Conservation (phyloP, 208 protist genomes). For the Wallacemonas sp. region DNA sequence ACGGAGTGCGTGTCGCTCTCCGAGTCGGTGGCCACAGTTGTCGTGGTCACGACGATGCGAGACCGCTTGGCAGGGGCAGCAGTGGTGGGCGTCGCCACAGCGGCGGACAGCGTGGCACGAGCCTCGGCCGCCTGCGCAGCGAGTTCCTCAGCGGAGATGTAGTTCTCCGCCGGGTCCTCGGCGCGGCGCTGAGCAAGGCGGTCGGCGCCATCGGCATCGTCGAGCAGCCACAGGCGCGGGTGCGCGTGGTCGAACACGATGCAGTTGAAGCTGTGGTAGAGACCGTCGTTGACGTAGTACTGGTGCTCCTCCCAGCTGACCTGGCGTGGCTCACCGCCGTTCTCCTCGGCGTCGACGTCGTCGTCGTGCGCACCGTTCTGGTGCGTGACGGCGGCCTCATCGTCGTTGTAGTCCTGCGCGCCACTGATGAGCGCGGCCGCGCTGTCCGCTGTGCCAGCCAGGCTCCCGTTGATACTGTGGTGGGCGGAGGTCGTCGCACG, state of each 20-base stretch:
- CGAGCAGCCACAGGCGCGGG: constrained; percentile 47
- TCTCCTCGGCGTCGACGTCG: constrained; percentile 10
- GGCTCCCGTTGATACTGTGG: neutral
- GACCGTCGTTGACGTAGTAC: constrained; percentile 88
- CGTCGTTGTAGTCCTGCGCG: constrained; percentile 31
- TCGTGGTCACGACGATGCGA: constrained; percentile 3
- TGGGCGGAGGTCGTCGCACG: too few relatives aligned
- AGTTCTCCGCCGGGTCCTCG: neutral
- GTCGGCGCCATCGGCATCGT: constrained; percentile 35
- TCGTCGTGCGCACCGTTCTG: constrained; percentile 20
- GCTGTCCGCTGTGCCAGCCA: neutral
- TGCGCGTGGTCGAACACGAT: constrained; percentile 80
- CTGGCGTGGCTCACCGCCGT: neutral
- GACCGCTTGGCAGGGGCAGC: neutral
- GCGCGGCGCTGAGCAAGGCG: neutral
- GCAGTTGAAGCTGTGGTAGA: constrained; percentile 90
- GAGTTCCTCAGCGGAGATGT: neutral
- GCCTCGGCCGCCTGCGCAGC: neutral
- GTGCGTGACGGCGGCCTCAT: constrained; percentile 12
- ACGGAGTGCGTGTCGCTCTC: too few relatives aligned
- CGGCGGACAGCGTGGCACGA: too few relatives aligned
- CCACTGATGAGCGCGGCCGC: too few relatives aligned
- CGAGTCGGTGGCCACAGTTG: neutral
- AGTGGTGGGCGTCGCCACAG: too few relatives aligned
- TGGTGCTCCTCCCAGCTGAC: constrained; percentile 40